Conservation (phyloP, 2,329 filamentous ascomycete species). For the Microdochium paspali region DNA sequence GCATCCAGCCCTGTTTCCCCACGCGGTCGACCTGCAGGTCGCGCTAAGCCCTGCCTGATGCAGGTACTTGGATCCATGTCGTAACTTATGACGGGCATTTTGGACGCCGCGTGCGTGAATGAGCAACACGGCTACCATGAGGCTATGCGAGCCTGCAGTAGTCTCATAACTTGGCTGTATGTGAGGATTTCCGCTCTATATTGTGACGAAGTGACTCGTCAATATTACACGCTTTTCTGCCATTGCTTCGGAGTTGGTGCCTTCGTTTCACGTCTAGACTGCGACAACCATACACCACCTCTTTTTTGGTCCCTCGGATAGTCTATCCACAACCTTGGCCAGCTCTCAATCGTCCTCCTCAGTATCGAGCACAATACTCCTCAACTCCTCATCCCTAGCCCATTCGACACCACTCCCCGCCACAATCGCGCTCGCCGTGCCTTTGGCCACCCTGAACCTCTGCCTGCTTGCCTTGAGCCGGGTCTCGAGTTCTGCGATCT, state of each 20-base stretch:
- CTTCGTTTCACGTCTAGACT: too few species aligned
- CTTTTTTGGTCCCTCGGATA: too few species aligned
- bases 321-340: too few species aligned
- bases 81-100: background rate
- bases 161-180: too few species aligned
- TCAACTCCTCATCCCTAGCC: slow-evolving; percentile 58
- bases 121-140: too few species aligned
- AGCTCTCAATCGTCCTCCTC: slow-evolving; percentile 35
- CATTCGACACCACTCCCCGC: slow-evolving; percentile 78
- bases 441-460: slow-evolving; percentile 68
- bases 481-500: slow-evolving; percentile 48
- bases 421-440: slow-evolving; percentile 66
- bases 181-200: too few species aligned
- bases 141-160: too few species aligned
- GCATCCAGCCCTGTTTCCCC: background rate
- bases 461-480: slow-evolving; percentile 54
- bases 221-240: too few species aligned
- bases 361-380: slow-evolving; percentile 62
- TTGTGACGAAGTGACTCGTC: too few species aligned
- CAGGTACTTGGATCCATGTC: background rate
- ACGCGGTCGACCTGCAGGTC: background rate
- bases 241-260: too few species aligned
- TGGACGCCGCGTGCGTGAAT: too few species aligned
- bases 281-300: background rate
- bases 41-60: background rate